A percentile compares a stretch with the other conserved stretches of the same genome.
Evolutionary conservation across 352 stramenopile species (phyloP).

Genomic region (Phytophthora podocarpi): DNA sequence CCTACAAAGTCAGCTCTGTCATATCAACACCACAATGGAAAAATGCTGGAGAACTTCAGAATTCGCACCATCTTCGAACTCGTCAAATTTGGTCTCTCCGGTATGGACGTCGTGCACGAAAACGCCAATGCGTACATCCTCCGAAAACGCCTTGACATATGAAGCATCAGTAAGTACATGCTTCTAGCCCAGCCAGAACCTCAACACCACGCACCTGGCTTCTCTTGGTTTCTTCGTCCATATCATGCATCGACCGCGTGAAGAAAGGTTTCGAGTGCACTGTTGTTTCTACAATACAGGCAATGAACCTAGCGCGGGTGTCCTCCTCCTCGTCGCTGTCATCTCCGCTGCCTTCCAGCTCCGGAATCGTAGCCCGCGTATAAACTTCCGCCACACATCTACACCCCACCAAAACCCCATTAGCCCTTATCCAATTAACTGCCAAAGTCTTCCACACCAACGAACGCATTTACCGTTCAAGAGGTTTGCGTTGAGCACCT

Average conservation of each 20-base stretch:
- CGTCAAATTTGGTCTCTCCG: conserved; percentile 47
- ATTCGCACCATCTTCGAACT: conserved; percentile 54
- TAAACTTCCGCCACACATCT: conserved; percentile 54
- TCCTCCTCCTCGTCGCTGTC: conserved; percentile 6
- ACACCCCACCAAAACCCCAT: background rate
- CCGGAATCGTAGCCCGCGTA: conserved; percentile 50
- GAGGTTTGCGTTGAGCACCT: conserved; percentile 24
- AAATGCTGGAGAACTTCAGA: no score
- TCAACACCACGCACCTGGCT: conserved; percentile 15
- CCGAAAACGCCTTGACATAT: conserved; percentile 17
- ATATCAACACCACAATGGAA: no score
- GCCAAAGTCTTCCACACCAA: background rate
- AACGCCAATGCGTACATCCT: conserved; percentile 38
- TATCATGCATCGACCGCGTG: conserved; percentile 33
- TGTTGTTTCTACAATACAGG: conserved; percentile 46
- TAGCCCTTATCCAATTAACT: conserved; percentile 15
- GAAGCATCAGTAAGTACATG: no score
- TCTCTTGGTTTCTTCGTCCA: conserved; percentile 27
- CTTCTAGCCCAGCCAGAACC: background rate
- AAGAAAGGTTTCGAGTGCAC: conserved; percentile 45
- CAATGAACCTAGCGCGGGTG: conserved; percentile 31
- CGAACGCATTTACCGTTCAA: conserved; percentile 48
- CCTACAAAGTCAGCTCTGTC: no score
- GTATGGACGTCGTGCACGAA: conserved; percentile 51
- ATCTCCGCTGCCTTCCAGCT: conserved; percentile 11